Evolutionary conservation across 139 green algal genomes (phyloP).

Genomic region (Tetratostichococcus sp.): DNA sequence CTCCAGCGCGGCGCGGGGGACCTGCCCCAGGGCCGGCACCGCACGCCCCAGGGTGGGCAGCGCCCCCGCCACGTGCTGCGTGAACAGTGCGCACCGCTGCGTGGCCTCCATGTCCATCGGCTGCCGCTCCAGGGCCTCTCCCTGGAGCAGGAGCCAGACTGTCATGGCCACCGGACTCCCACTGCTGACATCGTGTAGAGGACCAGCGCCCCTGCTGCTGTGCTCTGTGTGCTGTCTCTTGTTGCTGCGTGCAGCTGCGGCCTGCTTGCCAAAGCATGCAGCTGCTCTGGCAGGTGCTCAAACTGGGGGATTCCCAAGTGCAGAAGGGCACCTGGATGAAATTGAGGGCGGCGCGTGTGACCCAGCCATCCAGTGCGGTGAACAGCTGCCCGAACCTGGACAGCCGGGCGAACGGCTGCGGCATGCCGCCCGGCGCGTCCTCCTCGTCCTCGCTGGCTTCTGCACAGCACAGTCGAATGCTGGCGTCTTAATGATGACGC

Average conservation of each 20-base stretch:
- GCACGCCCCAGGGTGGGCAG: not conserved
- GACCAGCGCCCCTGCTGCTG: no score
- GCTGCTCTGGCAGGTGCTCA: not conserved
- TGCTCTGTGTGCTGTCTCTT: no score
- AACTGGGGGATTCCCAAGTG: not conserved
- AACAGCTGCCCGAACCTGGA: not conserved
- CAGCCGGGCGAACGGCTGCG: not conserved
- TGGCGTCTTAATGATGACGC: no score
- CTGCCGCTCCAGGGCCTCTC: not conserved
- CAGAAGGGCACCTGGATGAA: not conserved
- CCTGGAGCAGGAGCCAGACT: not conserved
- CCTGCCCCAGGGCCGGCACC: not conserved
- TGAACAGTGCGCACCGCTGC: not conserved
- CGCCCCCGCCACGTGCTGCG: not conserved
- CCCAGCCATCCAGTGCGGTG: not conserved
- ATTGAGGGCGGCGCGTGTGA: not conserved
- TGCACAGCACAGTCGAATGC: not conserved
- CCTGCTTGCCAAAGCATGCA: not conserved
- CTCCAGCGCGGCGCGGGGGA: not conserved
- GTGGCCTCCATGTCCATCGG: not conserved
- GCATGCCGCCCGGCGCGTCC: not conserved
- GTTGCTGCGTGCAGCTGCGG: no score
- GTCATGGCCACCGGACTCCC: no score
- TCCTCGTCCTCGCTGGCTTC: not conserved
- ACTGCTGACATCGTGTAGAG: no score